Conservation (phyloP, 768 basidiomycete genomes). For the Amanita rubescens region DNA sequence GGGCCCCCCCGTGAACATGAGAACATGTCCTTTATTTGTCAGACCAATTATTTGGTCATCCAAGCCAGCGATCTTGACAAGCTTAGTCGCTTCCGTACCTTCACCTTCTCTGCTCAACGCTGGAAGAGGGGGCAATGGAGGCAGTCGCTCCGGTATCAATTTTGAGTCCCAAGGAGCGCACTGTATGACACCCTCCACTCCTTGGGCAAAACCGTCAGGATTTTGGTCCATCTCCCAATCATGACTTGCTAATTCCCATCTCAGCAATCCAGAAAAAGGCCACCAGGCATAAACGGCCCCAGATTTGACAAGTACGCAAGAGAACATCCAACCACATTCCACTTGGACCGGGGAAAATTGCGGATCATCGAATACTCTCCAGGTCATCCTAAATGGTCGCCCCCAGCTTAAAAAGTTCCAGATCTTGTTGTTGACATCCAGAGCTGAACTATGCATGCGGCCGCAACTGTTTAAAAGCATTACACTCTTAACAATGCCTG, state of each 20-base stretch:
- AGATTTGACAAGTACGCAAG: slow-evolving; percentile 62
- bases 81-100: slow-evolving; percentile 26
- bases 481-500: background rate
- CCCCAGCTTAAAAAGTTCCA: slow-evolving; percentile 81
- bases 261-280: slow-evolving; percentile 46
- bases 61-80: slow-evolving; percentile 79
- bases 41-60: slow-evolving; percentile 69
- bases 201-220: slow-evolving; percentile 26
- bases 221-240: slow-evolving; percentile 40
- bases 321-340: slow-evolving; percentile 78
- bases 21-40: slow-evolving; percentile 72
- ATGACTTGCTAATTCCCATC: slow-evolving; percentile 26
- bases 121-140: slow-evolving; percentile 55
- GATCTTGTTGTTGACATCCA: slow-evolving; percentile 52
- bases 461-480: slow-evolving; percentile 51
- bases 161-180: slow-evolving; percentile 56
- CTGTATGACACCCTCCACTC: slow-evolving; percentile 38
- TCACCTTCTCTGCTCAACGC: too few relatives aligned
- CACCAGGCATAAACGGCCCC: slow-evolving; percentile 75
- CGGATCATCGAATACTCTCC: slow-evolving; percentile 39
- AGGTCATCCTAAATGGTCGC: slow-evolving; percentile 58
- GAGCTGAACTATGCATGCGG: slow-evolving; percentile 58
- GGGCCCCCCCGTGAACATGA: slow-evolving; percentile 47
- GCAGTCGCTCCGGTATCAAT: slow-evolving; percentile 49
- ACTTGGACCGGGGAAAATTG: slow-evolving; percentile 45